phyloP scores from a whole-genome alignment of 768 basidiomycete genomes.

The Naganishia randhawae region DNA sequence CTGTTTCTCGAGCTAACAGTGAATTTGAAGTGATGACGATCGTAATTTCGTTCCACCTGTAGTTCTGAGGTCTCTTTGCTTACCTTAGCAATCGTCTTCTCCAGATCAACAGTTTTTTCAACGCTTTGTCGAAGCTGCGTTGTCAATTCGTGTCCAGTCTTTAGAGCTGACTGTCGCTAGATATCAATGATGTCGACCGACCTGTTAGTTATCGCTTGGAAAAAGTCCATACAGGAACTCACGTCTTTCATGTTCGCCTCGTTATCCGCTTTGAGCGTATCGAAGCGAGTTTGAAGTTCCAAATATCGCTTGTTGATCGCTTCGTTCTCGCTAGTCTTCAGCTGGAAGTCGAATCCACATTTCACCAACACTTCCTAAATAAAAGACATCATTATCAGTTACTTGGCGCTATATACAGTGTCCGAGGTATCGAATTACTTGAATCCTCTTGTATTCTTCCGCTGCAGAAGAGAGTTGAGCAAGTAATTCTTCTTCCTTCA shows the following conservation, averaged over 20 bases:
- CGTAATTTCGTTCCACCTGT: no score
- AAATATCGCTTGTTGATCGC: neutral
- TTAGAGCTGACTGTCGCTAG: neutral
- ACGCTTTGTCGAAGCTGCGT: neutral
- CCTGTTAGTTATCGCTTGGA: neutral
- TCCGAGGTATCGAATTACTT: no score
- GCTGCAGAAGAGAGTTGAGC: neutral
- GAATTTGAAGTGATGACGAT: neutral
- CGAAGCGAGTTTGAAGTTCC: neutral
- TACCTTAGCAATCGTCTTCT: neutral
- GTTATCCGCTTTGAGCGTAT: neutral
- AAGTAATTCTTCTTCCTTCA: neutral
- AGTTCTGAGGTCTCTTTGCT: neutral
- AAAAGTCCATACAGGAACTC: neutral
- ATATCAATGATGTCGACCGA: neutral
- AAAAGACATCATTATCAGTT: no score
- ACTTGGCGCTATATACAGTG: no score
- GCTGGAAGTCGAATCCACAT: neutral
- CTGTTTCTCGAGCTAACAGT: neutral
- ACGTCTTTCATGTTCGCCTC: slow-evolving; percentile 1
- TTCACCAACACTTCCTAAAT: neutral
- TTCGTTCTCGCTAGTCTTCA: neutral
- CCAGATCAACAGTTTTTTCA: neutral
- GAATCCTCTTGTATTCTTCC: neutral
- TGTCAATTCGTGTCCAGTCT: neutral